A percentile compares a stretch with the other conserved stretches of the same genome.
phyloP scores from a whole-genome alignment of 495 filamentous ascomycete species.

The Neurospora sp. region DNA sequence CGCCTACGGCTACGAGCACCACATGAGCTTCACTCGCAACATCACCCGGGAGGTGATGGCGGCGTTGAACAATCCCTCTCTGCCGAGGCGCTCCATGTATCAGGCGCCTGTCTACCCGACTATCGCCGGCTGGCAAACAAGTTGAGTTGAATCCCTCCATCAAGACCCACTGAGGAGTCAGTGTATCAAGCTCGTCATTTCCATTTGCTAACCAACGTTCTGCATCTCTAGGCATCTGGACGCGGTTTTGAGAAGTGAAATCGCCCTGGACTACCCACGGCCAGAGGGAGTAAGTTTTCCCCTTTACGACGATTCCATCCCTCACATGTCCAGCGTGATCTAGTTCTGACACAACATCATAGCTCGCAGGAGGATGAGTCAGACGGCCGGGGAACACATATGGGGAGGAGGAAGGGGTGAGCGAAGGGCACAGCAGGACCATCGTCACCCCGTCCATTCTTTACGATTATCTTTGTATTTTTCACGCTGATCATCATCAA shows the following conservation, averaged over 20 bases:
- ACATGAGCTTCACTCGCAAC: not conserved
- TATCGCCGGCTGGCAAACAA: not conserved
- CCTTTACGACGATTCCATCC: not conserved
- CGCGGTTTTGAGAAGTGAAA: not conserved
- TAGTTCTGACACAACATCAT: not conserved
- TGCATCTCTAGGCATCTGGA: not conserved
- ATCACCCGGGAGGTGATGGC: not conserved
- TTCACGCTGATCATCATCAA: not conserved
- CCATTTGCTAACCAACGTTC: not conserved
- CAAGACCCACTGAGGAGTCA: not conserved
- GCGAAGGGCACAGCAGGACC: not conserved
- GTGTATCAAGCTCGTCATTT: not conserved
- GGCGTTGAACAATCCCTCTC: not conserved
- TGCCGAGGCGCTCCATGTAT: not conserved
- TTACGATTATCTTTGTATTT: not conserved
- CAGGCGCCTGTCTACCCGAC: not conserved
- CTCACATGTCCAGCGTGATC: not conserved
- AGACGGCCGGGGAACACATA: not conserved
- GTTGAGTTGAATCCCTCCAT: not conserved
- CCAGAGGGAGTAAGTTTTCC: not conserved
- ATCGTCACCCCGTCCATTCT: not conserved
- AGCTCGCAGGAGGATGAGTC: not conserved
- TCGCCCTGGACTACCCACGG: not conserved
- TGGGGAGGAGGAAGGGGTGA: not conserved
- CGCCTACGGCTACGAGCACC: not conserved